These are phyloP conservation scores for Ceratocystis eucalypticola DNA, from an alignment of 2,329 filamentous ascomycete genomes.

Conservation along the genomic window DNA sequence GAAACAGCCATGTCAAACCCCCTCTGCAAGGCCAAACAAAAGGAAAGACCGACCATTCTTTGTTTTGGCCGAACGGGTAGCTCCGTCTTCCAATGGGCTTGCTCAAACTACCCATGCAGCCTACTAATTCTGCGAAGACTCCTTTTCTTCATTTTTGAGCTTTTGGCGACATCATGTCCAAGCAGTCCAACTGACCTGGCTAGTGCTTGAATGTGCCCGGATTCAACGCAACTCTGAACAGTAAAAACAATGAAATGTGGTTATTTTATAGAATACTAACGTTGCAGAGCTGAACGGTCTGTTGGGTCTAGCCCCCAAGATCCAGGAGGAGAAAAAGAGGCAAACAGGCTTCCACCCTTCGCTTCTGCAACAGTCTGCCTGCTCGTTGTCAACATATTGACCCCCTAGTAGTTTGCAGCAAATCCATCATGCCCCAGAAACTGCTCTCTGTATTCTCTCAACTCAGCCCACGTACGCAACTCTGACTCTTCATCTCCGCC, in stretches of 20 bases:
- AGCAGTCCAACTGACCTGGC: neutral
- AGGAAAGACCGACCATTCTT: neutral
- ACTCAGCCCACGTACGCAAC: conserved; percentile 16
- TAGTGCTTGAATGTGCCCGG: neutral
- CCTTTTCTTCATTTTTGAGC: neutral
- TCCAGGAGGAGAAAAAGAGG: neutral
- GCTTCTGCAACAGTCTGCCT: neutral
- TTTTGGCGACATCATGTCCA: neutral
- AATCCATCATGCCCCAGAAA: conserved; percentile 19
- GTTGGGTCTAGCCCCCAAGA: neutral
- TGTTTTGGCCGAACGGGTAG: neutral
- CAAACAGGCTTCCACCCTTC: neutral
- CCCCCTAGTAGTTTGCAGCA: conserved; percentile 15
- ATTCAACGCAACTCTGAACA: neutral
- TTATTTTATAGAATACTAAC: neutral
- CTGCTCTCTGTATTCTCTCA: conserved; percentile 16
- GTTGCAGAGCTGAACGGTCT: neutral
- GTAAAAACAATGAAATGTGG: neutral
- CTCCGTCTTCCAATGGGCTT: conserved; percentile 1
- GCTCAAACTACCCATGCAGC: neutral
- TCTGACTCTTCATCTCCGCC: conserved; percentile 18
- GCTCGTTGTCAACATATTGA: neutral
- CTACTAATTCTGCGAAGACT: neutral
- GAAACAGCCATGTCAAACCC: neutral
- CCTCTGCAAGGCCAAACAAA: neutral